These are phyloP conservation scores for Clathrus columnatus DNA, from an alignment of 768 basidiomycete genomes.

Conservation along the genomic window DNA sequence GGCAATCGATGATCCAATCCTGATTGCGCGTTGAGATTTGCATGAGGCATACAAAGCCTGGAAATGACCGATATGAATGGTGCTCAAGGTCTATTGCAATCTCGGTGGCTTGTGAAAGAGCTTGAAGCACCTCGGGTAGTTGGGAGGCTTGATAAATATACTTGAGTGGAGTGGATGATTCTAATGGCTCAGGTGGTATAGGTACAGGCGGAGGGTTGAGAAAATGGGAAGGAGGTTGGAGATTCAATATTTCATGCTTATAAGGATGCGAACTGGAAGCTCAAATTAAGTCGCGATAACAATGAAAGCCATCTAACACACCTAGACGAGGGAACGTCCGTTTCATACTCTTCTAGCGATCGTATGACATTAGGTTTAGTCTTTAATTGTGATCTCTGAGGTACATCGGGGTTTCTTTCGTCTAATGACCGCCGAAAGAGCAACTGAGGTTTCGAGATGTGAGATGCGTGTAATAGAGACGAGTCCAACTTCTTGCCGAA, in stretches of 20 bases:
- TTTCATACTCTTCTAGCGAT: constrained; percentile 53
- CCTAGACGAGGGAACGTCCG: constrained; percentile 21
- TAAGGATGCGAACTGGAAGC: constrained; percentile 55
- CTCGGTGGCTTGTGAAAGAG: constrained; percentile 58
- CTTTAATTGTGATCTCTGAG: constrained; percentile 59
- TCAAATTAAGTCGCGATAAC: not conserved
- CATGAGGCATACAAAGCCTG: constrained; percentile 89
- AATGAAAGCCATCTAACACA: constrained; percentile 20
- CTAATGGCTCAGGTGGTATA: constrained; percentile 47
- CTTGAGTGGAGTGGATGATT: constrained; percentile 26
- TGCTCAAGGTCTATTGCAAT: constrained; percentile 94
- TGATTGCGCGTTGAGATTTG: constrained; percentile 76
- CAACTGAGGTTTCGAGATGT: constrained; percentile 76
- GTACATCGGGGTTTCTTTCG: constrained; percentile 43
- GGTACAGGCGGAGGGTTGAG: constrained; percentile 33
- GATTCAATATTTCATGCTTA: constrained; percentile 72
- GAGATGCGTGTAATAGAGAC: constrained; percentile 62
- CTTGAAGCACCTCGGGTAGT: constrained; percentile 55
- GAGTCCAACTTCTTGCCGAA: constrained; percentile 39
- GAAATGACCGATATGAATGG: constrained; percentile 78
- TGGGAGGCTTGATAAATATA: constrained; percentile 66
- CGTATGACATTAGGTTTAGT: constrained; percentile 81
- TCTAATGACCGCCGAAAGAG: constrained; percentile 51
- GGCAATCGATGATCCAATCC: constrained; percentile 83
- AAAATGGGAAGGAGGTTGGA: constrained; percentile 66